Evolutionary conservation across 2,329 filamentous ascomycete species (phyloP).

Genomic region (Colletotrichum sp.): DNA sequence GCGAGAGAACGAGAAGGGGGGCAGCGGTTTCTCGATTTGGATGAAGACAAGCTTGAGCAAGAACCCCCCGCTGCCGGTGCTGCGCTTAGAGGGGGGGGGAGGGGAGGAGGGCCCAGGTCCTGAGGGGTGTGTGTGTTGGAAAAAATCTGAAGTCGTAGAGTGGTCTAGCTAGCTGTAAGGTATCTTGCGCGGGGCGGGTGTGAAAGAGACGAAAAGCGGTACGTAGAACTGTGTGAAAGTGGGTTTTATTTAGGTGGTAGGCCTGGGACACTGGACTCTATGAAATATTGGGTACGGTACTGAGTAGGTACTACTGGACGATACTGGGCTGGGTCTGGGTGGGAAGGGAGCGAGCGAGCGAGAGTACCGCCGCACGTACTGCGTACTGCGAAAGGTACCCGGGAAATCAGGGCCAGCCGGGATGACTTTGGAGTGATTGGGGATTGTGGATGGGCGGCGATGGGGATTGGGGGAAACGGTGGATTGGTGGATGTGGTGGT

Average conservation of each 20-base stretch:
- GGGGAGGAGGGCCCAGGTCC: neutral
- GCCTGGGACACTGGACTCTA: neutral
- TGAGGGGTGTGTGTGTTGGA: neutral
- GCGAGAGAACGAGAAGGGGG: constrained; percentile 2
- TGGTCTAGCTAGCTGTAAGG: neutral
- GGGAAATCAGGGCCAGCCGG: neutral
- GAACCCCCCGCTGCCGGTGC: neutral
- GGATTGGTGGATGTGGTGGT: neutral
- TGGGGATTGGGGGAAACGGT: neutral
- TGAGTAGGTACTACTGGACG: neutral
- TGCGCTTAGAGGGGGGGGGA: constrained; percentile 15
- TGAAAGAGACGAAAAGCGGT: neutral
- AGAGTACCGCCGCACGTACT: neutral
- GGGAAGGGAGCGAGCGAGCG: neutral
- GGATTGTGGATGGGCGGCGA: neutral
- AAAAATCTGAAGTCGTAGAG: neutral
- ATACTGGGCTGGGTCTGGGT: neutral
- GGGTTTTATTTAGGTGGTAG: neutral
- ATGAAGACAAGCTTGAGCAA: constrained; percentile 17
- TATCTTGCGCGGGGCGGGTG: constrained; percentile 10
- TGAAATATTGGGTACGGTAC: neutral
- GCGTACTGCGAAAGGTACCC: neutral
- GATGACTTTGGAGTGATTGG: neutral
- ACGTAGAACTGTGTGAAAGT: constrained; percentile 2
- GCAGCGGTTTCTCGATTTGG: constrained; percentile 14